Base-by-base conservation (phyloP, 495 filamentous ascomycete species). In the Penicillium egyptiacum region DNA sequence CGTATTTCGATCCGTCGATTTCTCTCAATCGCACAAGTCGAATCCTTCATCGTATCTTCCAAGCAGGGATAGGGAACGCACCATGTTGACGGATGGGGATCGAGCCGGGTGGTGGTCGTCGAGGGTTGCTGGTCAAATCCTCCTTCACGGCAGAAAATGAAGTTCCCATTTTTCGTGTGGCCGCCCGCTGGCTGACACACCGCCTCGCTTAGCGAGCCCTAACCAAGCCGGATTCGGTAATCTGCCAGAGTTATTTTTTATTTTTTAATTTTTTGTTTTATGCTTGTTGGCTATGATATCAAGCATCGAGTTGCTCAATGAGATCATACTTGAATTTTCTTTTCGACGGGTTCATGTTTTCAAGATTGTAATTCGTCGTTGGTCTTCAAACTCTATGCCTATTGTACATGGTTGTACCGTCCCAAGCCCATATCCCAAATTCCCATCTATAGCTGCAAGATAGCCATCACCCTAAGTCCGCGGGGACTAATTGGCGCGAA, bases 11-110 rank as follows among this genome's bases (percentile, higher is more conserved):
- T 35, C 35, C 31, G 19, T 46, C 14, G 53, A 55, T 55, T 55
- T 31, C 31, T 37, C n/a, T 55, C 23, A 55, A 55, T 55, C 53
- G 42, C 31, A 55, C 53, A 47, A 35, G 53, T 47, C 53, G 53
- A 55, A 46, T 55, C 42, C 31, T 55, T 47, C 31, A 55, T 47
- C 39, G 41, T 40, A 46, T 47, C 31, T 55, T 47, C 33, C 53
- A 47, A 28, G 30, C 20, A 55, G 53, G 43, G 31, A 59, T 60
- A 55, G 63, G 61, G 50, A 65, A 75, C 83, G 74, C 71, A 86
- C 83, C 83, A 86, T 86, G 78, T 74, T 84, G 82, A 76, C 78
- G 76, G 79, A 78, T 79, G 81, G 81, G 76, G 81, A 84, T 83
- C 81, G 83, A 80, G 75, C 69, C 72, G 70, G 69, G 69, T 68